Percentiles rank a stretch among this genome's conserved stretches.
These are phyloP conservation scores for Penicillium oxalicum DNA, from an alignment of 2,329 filamentous ascomycete species.

Conservation along the genomic window DNA sequence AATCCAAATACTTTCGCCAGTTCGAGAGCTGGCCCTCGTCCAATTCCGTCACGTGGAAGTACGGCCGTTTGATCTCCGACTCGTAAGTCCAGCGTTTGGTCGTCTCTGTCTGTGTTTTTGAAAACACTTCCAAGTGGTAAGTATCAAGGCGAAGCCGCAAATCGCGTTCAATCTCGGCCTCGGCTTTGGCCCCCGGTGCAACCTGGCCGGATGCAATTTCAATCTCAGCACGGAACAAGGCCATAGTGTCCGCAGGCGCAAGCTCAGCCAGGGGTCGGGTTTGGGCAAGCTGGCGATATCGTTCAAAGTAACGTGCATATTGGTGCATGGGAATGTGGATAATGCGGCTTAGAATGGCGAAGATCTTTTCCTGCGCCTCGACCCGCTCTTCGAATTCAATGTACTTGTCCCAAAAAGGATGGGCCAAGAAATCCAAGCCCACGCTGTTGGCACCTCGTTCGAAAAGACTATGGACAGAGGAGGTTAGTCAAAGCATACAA, in stretches of 20 bases:
- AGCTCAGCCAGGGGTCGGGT: conserved; percentile 67
- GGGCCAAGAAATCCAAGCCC: conserved; percentile 86
- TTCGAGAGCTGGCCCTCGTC: conserved; percentile 78
- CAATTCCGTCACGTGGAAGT: conserved; percentile 92
- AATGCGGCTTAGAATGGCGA: conserved; percentile 73
- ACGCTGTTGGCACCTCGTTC: conserved; percentile 80
- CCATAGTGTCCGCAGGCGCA: conserved; percentile 61
- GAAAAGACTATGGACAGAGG: conserved; percentile 61
- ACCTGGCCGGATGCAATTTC: conserved; percentile 47
- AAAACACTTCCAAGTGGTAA: conserved; percentile 74
- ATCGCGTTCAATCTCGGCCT: conserved; percentile 77
- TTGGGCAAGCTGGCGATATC: conserved; percentile 72
- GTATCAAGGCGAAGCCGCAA: conserved; percentile 73
- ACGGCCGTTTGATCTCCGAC: conserved; percentile 87
- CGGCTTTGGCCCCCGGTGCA: conserved; percentile 49
- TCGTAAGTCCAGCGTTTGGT: conserved; percentile 94
- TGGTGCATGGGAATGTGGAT: conserved; percentile 92
- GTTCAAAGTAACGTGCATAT: conserved; percentile 90
- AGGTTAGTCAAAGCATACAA: conserved; percentile 37
- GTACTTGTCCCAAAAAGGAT: conserved; percentile 99
- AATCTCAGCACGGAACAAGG: conserved; percentile 65
- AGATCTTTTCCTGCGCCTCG: conserved; percentile 77
- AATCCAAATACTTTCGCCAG: conserved; percentile 95
- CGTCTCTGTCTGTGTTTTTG: conserved; percentile 76
- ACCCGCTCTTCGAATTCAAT: conserved; percentile 92